Evolutionary conservation across 2,329 filamentous ascomycete genomes (phyloP), one percentile per base, ranked within the genome.

Genomic region (Dissoconium aciculare): DNA sequence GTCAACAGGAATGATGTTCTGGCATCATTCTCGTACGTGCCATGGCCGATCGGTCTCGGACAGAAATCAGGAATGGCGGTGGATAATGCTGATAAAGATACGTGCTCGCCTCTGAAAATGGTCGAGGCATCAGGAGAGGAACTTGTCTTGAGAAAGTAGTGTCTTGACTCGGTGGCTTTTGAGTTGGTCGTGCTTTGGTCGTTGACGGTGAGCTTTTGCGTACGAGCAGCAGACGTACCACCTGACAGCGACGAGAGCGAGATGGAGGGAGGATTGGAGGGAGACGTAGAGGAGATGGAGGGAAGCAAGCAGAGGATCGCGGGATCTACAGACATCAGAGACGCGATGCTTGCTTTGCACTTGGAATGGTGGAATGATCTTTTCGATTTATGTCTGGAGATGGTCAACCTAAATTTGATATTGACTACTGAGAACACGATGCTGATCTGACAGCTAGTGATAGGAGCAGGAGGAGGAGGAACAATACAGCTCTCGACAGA

Each of bases 21-120:
- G 19, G 8, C n/a, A n/a, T 8, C 8, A 1, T 60, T 54, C 8
- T 62, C 54, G 6, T 76, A 58, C 1, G 54, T 41, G 1, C 85
- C 85, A 50, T 81, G 72, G 17, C 78, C 81, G 50, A 83, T 66
- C 0, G 80, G 77, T 27, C 65, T 64, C 0, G 85, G 84, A 48
- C 80, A 87, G 31, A 94, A 69, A 17, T 67, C 67, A 1, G 83
- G 78, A 0, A 89, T 77, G 10, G 64, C 63, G 27, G 62, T 49
- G 50, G 83, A 69, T 42, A 95, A 80, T 32, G 83, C 80, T 49
- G 84, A 85, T 32, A 94, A 70, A 3, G 82, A 91, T 29, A 71
- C 69, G 50, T 83, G 77, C 56, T 94, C 87, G 37, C 85, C 78
- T 54, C 62, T 58, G 48, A 85, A 84, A 78, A 85, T 85, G 19